phyloP scores from a whole-genome alignment of 345 rosid species.

The Aquilaria malaccensis region DNA sequence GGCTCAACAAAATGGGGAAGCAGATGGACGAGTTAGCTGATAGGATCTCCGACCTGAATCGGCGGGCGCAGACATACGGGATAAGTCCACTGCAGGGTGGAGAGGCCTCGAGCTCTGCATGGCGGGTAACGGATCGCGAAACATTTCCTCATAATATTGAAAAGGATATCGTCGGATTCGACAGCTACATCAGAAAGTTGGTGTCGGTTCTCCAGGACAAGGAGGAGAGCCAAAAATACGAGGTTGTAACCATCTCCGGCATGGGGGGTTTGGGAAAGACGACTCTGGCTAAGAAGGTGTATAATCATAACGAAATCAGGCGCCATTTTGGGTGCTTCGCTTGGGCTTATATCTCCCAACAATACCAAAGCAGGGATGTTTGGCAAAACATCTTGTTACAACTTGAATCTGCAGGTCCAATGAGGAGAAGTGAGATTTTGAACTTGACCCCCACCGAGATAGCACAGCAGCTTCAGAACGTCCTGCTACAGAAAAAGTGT shows the following conservation, averaged over 20 bases:
- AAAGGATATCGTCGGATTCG: not conserved
- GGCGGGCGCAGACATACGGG: not conserved
- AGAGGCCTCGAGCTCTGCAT: not conserved
- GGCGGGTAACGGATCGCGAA: not conserved
- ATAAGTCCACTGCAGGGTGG: too few species aligned
- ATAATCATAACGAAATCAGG: not conserved
- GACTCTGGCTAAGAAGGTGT: not conserved
- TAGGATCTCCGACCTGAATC: not conserved
- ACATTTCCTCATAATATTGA: not conserved
- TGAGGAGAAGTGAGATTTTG: not conserved
- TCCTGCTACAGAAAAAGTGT: not conserved
- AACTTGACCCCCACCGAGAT: not conserved
- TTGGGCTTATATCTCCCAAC: not conserved
- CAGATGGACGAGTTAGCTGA: not conserved
- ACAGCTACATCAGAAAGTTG: not conserved
- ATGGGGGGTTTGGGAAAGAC: not conserved
- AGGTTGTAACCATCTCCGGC: not conserved
- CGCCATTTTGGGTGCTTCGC: not conserved
- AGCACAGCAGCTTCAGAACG: not conserved
- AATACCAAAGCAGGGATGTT: not conserved
- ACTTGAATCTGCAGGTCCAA: not conserved
- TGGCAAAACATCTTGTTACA: not conserved
- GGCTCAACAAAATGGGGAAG: not conserved
- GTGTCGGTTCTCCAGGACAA: not conserved
- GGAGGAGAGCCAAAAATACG: not conserved